Percentiles rank a stretch among this genome's conserved stretches.
phyloP scores from a whole-genome alignment of 345 rosid species.

The Microcos paniculata region DNA sequence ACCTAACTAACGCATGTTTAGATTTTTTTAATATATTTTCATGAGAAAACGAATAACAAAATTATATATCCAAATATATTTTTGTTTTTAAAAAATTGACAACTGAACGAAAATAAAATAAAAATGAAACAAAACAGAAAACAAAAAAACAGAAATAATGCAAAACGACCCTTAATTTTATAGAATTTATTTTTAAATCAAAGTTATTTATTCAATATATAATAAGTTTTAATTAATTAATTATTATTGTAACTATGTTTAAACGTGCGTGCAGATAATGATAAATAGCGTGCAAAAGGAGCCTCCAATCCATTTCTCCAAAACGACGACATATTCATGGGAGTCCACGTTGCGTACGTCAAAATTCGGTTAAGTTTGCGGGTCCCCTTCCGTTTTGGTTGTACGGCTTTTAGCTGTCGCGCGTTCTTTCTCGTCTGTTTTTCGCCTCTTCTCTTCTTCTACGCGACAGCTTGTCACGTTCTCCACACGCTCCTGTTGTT shows the following conservation, averaged over 20 bases:
- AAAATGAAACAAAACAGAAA: too few relatives aligned
- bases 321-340: conserved; percentile 9
- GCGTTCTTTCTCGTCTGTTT: not conserved
- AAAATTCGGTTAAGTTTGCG: conserved; percentile 17
- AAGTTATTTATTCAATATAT: too few relatives aligned
- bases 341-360: conserved; percentile 18
- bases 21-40: too few relatives aligned
- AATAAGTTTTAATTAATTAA: not conserved
- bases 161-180: too few relatives aligned
- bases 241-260: not conserved
- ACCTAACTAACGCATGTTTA: too few relatives aligned
- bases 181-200: too few relatives aligned
- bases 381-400: not conserved
- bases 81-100: too few relatives aligned
- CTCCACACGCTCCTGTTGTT: not conserved
- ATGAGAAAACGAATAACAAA: too few relatives aligned
- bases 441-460: not conserved
- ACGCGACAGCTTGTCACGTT: not conserved
- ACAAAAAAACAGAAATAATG: too few relatives aligned
- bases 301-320: conserved; percentile 1
- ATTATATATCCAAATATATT: too few relatives aligned
- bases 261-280: conserved; percentile 19
- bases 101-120: too few relatives aligned
- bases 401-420: conserved; percentile 22
- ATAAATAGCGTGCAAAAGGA: not conserved